phyloP scores from a whole-genome alignment of 306 rosid genomes.

The Crotalaria pallida region DNA sequence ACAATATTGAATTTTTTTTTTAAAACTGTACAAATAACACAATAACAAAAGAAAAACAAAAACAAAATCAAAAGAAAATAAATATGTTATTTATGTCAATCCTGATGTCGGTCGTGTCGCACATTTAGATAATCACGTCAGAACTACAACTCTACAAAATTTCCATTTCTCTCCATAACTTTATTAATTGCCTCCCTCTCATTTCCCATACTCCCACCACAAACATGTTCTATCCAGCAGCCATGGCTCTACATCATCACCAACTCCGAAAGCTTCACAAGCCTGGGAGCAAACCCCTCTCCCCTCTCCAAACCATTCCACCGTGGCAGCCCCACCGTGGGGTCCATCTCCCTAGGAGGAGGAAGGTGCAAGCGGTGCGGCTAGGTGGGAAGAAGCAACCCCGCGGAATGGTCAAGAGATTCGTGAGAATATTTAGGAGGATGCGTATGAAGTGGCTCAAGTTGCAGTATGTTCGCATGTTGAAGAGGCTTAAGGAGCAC shows the following conservation, averaged over 20 bases:
- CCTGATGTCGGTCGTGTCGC: too few relatives aligned
- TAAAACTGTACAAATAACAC: too few relatives aligned
- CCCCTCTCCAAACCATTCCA: not conserved
- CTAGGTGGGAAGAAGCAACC: slow-evolving; percentile 49
- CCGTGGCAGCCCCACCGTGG: slow-evolving; percentile 23
- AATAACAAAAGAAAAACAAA: too few relatives aligned
- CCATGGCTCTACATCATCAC: slow-evolving; percentile 42
- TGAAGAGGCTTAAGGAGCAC: slow-evolving; percentile 42
- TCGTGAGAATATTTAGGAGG: slow-evolving; percentile 32
- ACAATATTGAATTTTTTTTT: too few relatives aligned
- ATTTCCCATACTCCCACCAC: not conserved
- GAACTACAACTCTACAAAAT: not conserved
- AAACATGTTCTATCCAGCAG: not conserved
- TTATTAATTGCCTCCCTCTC: not conserved
- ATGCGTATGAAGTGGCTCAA: slow-evolving; percentile 53
- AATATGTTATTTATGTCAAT: too few relatives aligned
- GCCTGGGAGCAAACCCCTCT: not conserved
- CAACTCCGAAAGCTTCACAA: not conserved
- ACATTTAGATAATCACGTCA: too few relatives aligned
- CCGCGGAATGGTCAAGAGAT: not conserved
- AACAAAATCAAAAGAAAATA: too few relatives aligned
- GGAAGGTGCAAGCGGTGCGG: slow-evolving; percentile 35
- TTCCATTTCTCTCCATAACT: not conserved
- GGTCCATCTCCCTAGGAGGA: slow-evolving; percentile 34
- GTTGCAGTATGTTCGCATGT: slow-evolving; percentile 33